Base-by-base conservation (phyloP, 169 alveolate genomes). In the Plasmodium yoelii region DNA sequence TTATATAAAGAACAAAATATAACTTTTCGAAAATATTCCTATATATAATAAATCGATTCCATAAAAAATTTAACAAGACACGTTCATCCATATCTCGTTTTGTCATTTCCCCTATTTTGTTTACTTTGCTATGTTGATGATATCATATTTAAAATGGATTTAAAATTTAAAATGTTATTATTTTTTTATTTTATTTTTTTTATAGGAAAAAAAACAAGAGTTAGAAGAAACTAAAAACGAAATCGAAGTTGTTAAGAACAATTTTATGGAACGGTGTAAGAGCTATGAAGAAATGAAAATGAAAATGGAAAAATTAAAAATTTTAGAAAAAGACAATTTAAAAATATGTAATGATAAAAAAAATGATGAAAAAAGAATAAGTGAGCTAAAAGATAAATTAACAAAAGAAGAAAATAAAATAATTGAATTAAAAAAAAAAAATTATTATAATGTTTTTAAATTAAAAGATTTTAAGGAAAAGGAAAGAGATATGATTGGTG, bases 251-350 rank as follows among this genome's bases (percentile, higher is more conserved):
- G 28, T 57, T 55, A 42, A 46, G 71, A 55, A 39, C 1, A 75
- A 75, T 15, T 44, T 61, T 8, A 24, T 46, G 18, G 26, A n/a
- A 57, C 63, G 65, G 51, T n/a, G 42, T 19, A 63, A 42, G 28
- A 75, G 61, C 56, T 75, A 75, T 57, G 88, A 75, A 28, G 88
- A 75, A 15, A 55, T 75, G 22, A 63, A 53, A 57, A 55, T 63
- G n/a, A 34, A 75, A 42, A 8, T 75, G 46, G 61, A 19, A 1
- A 18, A 49, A 26, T 6, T 75, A 22, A 55, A 75, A 65, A 5
- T 8, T 15, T 5, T 24, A 10, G 61, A 75, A 28, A 42, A 46
- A 26, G 53, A 46, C 19, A 67, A 53, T 39, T 22, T 63, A 8
- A 69, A 75, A 49, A 51, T 75, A 49, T 19, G 13, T 3, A 75